Conservation (phyloP, 805 yeast species). For the Metschnikowia cerradonensis region DNA sequence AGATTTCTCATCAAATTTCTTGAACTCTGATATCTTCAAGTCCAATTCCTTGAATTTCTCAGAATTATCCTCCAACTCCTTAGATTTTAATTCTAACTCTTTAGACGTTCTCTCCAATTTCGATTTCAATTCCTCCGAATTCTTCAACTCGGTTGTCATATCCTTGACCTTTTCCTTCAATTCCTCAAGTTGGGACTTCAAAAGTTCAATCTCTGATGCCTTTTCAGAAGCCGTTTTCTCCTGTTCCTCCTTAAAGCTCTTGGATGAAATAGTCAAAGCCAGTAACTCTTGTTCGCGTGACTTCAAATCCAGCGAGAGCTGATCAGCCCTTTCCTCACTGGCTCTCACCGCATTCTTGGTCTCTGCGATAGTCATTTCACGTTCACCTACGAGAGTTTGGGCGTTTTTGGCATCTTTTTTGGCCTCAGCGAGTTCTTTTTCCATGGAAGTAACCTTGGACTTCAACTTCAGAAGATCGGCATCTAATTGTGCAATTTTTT, state of each 20-base stretch:
- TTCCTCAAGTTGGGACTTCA: neutral
- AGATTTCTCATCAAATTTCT: too few relatives aligned
- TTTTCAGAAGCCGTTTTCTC: neutral
- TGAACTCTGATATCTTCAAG: too few relatives aligned
- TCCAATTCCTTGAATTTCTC: too few relatives aligned
- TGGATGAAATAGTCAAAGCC: neutral
- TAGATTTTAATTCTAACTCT: constrained; percentile 24
- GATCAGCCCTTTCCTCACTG: neutral
- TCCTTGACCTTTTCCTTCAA: neutral
- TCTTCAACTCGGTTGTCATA: neutral
- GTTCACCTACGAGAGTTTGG: constrained; percentile 2
- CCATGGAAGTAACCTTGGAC: neutral
- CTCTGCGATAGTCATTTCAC: neutral
- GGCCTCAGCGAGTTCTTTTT: neutral
- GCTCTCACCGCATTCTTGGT: neutral
- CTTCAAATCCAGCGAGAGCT: neutral
- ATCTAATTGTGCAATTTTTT: neutral
- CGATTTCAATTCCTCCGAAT: neutral
- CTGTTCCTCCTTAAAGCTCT: neutral
- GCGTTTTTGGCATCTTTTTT: neutral
- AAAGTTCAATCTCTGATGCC: neutral
- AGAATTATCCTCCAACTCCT: neutral
- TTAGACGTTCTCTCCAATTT: neutral
- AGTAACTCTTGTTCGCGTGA: neutral
- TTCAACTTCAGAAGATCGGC: neutral